Conservation (phyloP, 805 yeast species). For the Saccharomycopsis sp. region DNA sequence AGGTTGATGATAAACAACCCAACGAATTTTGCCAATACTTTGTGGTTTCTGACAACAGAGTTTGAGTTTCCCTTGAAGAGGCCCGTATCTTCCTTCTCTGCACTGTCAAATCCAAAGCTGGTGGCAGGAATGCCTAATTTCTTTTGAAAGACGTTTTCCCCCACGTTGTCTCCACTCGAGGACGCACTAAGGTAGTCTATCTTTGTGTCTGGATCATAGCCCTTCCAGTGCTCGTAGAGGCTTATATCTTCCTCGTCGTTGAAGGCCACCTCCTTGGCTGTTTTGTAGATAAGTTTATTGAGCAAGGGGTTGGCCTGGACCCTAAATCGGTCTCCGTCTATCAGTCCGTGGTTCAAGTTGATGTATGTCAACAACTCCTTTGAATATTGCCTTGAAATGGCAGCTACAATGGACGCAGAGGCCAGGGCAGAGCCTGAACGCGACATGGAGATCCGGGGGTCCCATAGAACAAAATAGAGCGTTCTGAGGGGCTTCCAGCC, state of each 20-base stretch:
- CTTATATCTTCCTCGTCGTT: not conserved
- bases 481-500: slow-evolving; percentile 6
- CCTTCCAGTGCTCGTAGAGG: not conserved
- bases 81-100: not conserved
- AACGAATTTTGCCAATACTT: slow-evolving; percentile 49
- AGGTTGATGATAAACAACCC: slow-evolving; percentile 49
- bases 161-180: not conserved
- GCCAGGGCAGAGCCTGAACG: not conserved
- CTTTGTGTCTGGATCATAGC: not conserved
- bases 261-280: slow-evolving; percentile 28
- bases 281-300: slow-evolving; percentile 37
- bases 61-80: slow-evolving; percentile 50
- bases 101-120: not conserved
- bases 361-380: slow-evolving; percentile 56
- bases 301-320: slow-evolving; percentile 41
- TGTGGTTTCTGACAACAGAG: slow-evolving; percentile 43
- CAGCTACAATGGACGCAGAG: slow-evolving; percentile 68
- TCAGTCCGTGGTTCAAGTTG: slow-evolving; percentile 56
- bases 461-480: not conserved
- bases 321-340: slow-evolving; percentile 34
- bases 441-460: not conserved
- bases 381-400: slow-evolving; percentile 38
- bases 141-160: not conserved
- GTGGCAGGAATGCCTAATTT: not conserved
- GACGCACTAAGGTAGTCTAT: not conserved